These are phyloP conservation scores for Neophaeococcomyces mojaviensis DNA, from an alignment of 2,329 filamentous ascomycete species.

Conservation along the genomic window DNA sequence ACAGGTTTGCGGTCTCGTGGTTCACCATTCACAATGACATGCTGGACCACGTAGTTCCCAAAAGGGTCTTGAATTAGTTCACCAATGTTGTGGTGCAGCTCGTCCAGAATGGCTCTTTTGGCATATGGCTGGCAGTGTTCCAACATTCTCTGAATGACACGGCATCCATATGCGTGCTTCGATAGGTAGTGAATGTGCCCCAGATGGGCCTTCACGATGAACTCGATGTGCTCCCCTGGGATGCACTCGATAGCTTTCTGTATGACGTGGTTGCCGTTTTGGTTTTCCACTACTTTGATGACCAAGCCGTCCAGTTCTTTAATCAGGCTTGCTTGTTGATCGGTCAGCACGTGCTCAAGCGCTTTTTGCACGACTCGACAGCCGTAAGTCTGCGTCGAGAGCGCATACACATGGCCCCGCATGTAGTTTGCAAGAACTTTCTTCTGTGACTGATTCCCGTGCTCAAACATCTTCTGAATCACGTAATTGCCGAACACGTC, in stretches of 20 bases:
- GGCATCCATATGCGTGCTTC: constrained; percentile 77
- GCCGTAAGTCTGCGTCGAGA: constrained; percentile 85
- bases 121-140: constrained; percentile 71
- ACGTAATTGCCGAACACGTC: constrained; percentile 98
- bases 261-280: constrained; percentile 93
- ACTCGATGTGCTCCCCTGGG: constrained; percentile 69
- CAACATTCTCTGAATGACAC: constrained; percentile 85
- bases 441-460: constrained; percentile 91
- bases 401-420: constrained; percentile 70
- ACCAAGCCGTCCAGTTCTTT: constrained; percentile 82
- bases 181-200: constrained; percentile 68
- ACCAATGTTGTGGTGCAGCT: constrained; percentile 66
- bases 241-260: constrained; percentile 85
- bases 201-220: constrained; percentile 74
- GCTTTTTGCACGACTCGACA: constrained; percentile 97
- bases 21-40: constrained; percentile 74
- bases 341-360: constrained; percentile 80
- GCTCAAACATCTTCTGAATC: constrained; percentile 94
- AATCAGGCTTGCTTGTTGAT: constrained; percentile 78
- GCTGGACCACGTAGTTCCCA: constrained; percentile 94
- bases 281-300: constrained; percentile 69
- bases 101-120: constrained; percentile 63
- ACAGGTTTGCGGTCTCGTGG: constrained; percentile 65
- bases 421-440: constrained; percentile 76
- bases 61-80: constrained; percentile 78